Percentiles rank a stretch among this genome's conserved stretches.
Evolutionary conservation across 306 rosid genomes (phyloP).

Genomic region (Castanea sativa): DNA sequence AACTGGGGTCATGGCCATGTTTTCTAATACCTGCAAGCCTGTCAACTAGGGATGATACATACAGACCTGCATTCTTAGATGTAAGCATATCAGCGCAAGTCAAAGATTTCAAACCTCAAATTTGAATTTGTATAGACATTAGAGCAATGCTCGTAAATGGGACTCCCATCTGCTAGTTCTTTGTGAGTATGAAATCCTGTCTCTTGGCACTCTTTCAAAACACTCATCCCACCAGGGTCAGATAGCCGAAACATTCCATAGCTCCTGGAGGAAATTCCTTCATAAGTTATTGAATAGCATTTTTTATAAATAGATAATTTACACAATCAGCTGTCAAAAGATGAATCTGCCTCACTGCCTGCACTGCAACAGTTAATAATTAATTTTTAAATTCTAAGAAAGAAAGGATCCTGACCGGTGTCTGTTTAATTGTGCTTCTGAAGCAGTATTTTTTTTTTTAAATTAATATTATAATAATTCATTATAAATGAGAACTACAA

Average conservation of each 20-base stretch:
- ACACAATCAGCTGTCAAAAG: neutral
- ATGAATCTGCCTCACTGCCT: neutral
- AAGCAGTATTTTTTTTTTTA: neutral
- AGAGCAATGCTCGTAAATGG: constrained; percentile 62
- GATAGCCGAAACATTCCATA: constrained; percentile 66
- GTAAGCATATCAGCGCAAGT: constrained; percentile 52
- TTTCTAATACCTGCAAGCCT: constrained; percentile 4
- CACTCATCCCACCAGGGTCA: constrained; percentile 70
- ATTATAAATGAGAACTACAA: neutral
- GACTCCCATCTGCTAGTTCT: constrained; percentile 57
- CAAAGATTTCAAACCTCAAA: constrained; percentile 79
- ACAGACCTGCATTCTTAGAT: neutral
- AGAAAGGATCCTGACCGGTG: neutral
- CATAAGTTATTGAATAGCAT: neutral
- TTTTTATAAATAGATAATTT: neutral
- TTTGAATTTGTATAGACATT: constrained; percentile 71
- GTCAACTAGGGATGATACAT: neutral
- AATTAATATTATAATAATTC: neutral
- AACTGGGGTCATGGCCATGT: neutral
- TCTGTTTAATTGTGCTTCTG: neutral
- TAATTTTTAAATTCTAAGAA: neutral
- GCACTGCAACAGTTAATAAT: neutral
- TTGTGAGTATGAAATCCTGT: constrained; percentile 66
- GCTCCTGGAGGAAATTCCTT: constrained; percentile 39
- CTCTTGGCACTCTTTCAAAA: constrained; percentile 57